Conservation (phyloP, 495 filamentous ascomycete genomes). For the Glarea lozoyensis region DNA sequence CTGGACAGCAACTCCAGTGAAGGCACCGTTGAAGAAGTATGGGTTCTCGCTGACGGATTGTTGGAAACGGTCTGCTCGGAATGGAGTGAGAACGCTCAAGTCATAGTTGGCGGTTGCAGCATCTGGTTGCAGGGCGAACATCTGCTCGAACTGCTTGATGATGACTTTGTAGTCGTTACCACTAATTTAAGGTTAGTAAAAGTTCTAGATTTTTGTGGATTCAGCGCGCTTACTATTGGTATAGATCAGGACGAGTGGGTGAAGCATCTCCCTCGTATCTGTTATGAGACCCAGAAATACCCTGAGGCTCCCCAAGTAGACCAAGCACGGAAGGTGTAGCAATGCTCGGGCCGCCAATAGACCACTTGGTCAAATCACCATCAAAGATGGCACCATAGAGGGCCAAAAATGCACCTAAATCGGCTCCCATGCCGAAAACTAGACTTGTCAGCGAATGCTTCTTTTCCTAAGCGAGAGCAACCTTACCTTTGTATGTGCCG, state of each 20-base stretch:
- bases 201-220: neutral
- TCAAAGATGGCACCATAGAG: slow-evolving; percentile 42
- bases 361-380: slow-evolving; percentile 25
- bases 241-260: slow-evolving; percentile 43
- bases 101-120: slow-evolving; percentile 27
- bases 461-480: neutral
- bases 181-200: neutral
- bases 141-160: slow-evolving; percentile 32
- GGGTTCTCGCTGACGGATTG: slow-evolving; percentile 42
- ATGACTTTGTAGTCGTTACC: slow-evolving; percentile 34
- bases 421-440: slow-evolving; percentile 43
- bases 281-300: slow-evolving; percentile 13
- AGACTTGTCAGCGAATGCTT: neutral
- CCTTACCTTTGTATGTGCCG: slow-evolving; percentile 8
- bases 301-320: slow-evolving; percentile 10
- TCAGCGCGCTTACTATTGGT: slow-evolving; percentile 21
- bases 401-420: slow-evolving; percentile 40
- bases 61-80: slow-evolving; percentile 31
- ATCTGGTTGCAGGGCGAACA: slow-evolving; percentile 22
- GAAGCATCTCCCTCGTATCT: slow-evolving; percentile 35
- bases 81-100: slow-evolving; percentile 22
- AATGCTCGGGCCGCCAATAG: slow-evolving; percentile 12
- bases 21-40: slow-evolving; percentile 43
- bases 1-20: slow-evolving; percentile 35
- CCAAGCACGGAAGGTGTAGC: neutral